Evolutionary conservation across 805 yeast genomes (phyloP), one percentile per base, ranked within the genome.

Genomic region (Limtongozyma cylindracea): DNA sequence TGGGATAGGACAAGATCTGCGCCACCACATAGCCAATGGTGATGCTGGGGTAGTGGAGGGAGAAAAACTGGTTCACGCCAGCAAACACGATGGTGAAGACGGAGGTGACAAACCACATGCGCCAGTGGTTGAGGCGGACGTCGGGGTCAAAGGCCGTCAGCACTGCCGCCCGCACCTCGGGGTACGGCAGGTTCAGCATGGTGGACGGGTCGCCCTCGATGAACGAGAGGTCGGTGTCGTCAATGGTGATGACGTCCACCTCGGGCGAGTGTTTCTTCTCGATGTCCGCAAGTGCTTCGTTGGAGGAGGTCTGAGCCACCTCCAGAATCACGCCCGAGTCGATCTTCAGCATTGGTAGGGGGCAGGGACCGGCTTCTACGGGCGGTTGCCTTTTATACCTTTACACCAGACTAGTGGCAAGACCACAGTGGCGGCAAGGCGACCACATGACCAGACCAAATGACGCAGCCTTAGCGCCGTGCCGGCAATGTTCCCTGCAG

Each of bases 41-140:
- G 24, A 39, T 27, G 6, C 39, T 27, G 4, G 44, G 44, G 20
- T 33, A 39, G 20, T 41, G 31, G 22, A 39, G 25, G 6, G 36
- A 30, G 19, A 39, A 39, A 22, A 38, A 33, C 26, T 33, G 33
- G 24, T 38, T 37, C 17, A 36, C 40, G 4, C 40, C 42, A 3
- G 40, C 32, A 17, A 37, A 34, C n/a, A 38, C 32, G n/a, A 37
- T 29, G 13, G 33, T 33, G 14, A 38, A 30, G 8, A 33, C 24
- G 7, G 33, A 26, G 12, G 28, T 27, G 20, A 38, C 27, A 11
- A 29, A 24, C 35, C 37, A 35, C n/a, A 32, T 27, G 21, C 40
- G 27, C 24, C 28, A 14, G 21, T 34, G 37, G 24, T 29, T 34
- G 11, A 34, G 27, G 10, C 27, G 23, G 22, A 28, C 24, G 7